Evolutionary conservation across 2,329 filamentous ascomycete genomes (phyloP), one percentile per base, ranked within the genome.

Genomic region (Colletotrichum acutatum): DNA sequence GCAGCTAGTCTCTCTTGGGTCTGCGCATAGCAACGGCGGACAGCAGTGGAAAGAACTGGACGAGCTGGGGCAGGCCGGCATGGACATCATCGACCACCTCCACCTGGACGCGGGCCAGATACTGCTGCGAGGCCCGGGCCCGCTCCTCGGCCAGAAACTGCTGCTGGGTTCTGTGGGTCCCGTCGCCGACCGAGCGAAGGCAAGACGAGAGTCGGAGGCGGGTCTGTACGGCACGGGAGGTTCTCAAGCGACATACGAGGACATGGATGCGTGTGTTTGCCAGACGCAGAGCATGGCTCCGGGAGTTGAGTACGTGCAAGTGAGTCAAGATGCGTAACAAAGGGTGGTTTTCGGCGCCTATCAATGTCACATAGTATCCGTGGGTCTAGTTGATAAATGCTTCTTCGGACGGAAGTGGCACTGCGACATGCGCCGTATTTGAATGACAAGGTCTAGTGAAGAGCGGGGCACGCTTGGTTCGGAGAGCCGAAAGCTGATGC

Each of bases 51-150:
- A 19, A 63, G 22, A 63, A 34, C 24, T 52, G 26, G 37, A 26
- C 34, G 32, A 53, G 37, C 42, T 63, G 6, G 42, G 24, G 26
- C 26, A 63, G 26, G 60, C 60, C 22, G 32, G 60, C 26, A 63
- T 63, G 32, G 60, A 63, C 34, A 62, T 62, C 49, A 62, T 62
- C 22, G 32, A 53, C 42, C 32, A 63, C 34, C 60, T 63, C 16
- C 22, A 63, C 42, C 42, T 63, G 32, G 37, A 63, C 9, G 11
- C 42, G 32, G 37, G 42, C 42, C 32, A 63, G 42, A 53, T 63
- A 9, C 26, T 63, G n/a, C 37, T 63, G 16, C 22, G 19, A 12
- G 32, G 60, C 42, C 42, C 26, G 11, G 60, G 60, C 22, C 42
- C 26, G 6, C 60, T 28, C 12, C 60, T 63, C 22, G 32, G 60